Evolutionary conservation across 2,329 filamentous ascomycete species (phyloP).

Genomic region (Hypoxylon sp.): DNA sequence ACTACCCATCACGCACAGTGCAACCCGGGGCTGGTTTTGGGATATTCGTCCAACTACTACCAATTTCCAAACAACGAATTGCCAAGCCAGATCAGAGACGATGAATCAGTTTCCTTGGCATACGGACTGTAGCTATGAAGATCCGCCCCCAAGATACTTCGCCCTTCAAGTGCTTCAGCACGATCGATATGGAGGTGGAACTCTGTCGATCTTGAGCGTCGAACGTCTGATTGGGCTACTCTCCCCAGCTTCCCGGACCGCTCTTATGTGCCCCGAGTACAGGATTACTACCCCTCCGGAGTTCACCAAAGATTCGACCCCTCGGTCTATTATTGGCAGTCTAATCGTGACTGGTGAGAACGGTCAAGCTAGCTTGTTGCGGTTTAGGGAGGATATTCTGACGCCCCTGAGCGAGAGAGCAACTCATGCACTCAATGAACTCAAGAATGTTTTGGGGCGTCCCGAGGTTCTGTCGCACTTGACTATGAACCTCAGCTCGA

Average conservation of each 20-base stretch:
- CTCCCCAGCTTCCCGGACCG: background rate
- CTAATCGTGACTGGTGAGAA: background rate
- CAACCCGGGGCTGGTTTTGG: conserved; percentile 11
- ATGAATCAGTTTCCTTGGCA: conserved; percentile 11
- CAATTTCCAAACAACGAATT: background rate
- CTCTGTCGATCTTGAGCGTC: conserved; percentile 8
- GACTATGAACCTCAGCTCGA: background rate
- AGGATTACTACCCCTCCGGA: conserved; percentile 1
- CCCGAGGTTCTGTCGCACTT: background rate
- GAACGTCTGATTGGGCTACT: background rate
- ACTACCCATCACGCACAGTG: conserved; percentile 8
- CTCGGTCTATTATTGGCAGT: background rate
- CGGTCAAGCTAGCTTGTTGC: background rate
- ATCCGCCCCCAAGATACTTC: conserved; percentile 12
- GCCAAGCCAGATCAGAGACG: conserved; percentile 10
- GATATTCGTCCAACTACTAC: conserved; percentile 1
- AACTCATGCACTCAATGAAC: background rate
- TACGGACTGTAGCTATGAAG: conserved; percentile 6
- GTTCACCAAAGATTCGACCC: background rate
- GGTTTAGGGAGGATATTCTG: conserved; percentile 9
- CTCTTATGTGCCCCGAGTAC: conserved; percentile 1
- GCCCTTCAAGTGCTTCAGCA: conserved; percentile 5
- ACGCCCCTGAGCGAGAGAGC: background rate
- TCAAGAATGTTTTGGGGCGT: background rate
- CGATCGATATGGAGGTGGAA: conserved; percentile 7